phyloP scores from a whole-genome alignment of 192 early-diverging fungal genomes.

The Fimicolochytrium jonesii region DNA sequence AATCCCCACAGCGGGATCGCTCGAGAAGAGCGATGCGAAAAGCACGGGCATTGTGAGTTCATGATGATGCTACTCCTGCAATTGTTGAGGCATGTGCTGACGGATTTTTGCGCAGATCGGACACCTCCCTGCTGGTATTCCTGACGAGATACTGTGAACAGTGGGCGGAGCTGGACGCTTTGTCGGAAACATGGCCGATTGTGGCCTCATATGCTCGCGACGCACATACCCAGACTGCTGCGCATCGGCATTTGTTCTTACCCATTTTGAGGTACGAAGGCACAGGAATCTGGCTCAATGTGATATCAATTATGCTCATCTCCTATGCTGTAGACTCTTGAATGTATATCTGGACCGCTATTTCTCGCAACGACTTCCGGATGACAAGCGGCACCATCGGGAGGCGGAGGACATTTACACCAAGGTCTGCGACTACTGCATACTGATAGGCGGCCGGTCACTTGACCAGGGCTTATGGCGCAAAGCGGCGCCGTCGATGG shows the following conservation, averaged over 20 bases:
- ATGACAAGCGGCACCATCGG: constrained; percentile 59
- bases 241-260: constrained; percentile 58
- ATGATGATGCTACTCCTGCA: no score
- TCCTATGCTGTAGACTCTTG: constrained; percentile 44
- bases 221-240: constrained; percentile 49
- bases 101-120: constrained; percentile 57
- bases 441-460: constrained; percentile 68
- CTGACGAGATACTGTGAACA: constrained; percentile 57
- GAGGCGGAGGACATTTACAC: constrained; percentile 50
- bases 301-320: no score
- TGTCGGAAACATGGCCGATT: constrained; percentile 58
- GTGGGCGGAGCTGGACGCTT: constrained; percentile 38
- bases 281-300: no score
- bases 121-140: constrained; percentile 60
- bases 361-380: constrained; percentile 42
- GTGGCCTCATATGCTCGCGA: constrained; percentile 60
- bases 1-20: background rate
- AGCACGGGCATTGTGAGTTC: constrained; percentile 1
- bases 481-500: background rate
- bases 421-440: constrained; percentile 59
- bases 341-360: constrained; percentile 50
- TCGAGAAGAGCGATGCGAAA: background rate
- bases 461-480: constrained; percentile 71
- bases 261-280: constrained; percentile 55
- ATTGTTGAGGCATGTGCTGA: no score